phyloP scores from a whole-genome alignment of 129 eudicot genomes.

The Erigeron canadensis region DNA sequence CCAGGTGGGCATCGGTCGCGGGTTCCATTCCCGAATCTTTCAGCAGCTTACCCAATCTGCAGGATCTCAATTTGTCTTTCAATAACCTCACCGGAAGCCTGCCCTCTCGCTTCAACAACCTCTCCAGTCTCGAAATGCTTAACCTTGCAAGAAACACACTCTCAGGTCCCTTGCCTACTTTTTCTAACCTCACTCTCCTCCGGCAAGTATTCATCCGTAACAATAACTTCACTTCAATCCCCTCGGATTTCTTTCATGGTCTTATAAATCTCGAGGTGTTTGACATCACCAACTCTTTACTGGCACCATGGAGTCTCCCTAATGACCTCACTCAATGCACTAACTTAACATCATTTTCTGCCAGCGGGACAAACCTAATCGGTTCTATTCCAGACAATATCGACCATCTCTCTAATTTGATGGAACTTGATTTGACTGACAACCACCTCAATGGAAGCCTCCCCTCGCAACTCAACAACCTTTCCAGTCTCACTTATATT shows the following conservation, averaged over 20 bases:
- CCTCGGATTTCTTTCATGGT: constrained; percentile 28
- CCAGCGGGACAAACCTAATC: not conserved
- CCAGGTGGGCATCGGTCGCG: not conserved
- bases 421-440: not conserved
- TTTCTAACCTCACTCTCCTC: constrained; percentile 37
- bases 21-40: constrained; percentile 47
- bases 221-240: constrained; percentile 42
- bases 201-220: constrained; percentile 11
- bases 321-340: constrained; percentile 5
- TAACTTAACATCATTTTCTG: not conserved
- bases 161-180: constrained; percentile 43
- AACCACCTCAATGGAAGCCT: constrained; percentile 36
- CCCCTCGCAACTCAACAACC: constrained; percentile 35
- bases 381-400: not conserved
- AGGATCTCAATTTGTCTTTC: constrained; percentile 32
- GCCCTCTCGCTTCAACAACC: constrained; percentile 35
- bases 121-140: constrained; percentile 33
- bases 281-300: not conserved
- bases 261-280: constrained; percentile 27
- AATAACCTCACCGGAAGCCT: constrained; percentile 36
- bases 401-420: not conserved
- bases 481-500: constrained; percentile 32
- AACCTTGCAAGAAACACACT: constrained; percentile 37
- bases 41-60: constrained; percentile 24
- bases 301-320: constrained; percentile 13